phyloP scores from a whole-genome alignment of 2,329 filamentous ascomycete genomes.

The Fusarium gaditjirri region DNA sequence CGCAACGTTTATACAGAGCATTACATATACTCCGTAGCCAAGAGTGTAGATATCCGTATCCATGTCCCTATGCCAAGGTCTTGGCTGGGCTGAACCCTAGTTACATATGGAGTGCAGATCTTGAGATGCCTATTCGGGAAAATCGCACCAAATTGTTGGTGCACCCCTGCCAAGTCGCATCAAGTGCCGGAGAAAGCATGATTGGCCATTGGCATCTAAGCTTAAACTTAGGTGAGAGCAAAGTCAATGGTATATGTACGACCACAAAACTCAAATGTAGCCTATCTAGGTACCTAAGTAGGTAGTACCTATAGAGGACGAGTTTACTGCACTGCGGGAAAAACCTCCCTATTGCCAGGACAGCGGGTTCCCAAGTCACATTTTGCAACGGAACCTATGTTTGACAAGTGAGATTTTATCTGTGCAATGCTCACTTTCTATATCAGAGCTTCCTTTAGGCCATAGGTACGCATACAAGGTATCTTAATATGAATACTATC shows the following conservation, averaged over 20 bases:
- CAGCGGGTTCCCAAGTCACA: not conserved
- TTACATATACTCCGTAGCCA: not conserved
- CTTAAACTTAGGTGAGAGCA: not conserved
- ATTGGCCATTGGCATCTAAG: not conserved
- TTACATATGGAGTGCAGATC: not conserved
- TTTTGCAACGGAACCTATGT: not conserved
- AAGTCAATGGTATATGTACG: not conserved
- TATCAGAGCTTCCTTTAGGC: not conserved
- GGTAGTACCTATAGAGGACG: not conserved
- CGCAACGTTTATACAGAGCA: not conserved
- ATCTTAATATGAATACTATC: not conserved
- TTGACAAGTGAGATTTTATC: not conserved
- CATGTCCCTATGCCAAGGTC: conserved; percentile 10
- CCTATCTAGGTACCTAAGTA: not conserved
- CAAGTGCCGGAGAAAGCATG: not conserved
- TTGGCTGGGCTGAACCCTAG: conserved; percentile 2
- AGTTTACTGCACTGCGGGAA: not conserved
- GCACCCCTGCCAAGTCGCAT: not conserved
- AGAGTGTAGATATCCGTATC: not conserved
- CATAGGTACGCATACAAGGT: not conserved
- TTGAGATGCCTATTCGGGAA: conserved; percentile 3
- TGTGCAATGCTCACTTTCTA: not conserved
- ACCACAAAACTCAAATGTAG: not conserved
- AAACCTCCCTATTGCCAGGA: no score
- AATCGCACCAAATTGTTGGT: not conserved